phyloP scores from a whole-genome alignment of 1,284 basidiomycete species.

The Sphagnurus paluster region DNA sequence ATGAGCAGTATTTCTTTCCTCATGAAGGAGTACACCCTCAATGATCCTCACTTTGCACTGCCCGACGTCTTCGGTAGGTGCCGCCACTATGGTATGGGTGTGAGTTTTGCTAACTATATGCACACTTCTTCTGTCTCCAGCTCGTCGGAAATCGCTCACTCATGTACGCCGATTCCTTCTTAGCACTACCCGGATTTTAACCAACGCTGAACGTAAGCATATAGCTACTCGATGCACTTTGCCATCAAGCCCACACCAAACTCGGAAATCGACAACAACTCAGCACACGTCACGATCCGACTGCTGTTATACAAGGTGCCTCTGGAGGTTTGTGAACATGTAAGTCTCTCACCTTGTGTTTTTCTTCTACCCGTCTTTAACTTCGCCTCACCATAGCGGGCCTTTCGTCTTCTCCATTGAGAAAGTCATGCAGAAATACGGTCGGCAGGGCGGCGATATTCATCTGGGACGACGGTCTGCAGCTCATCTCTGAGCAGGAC shows the following conservation, averaged over 20 bases:
- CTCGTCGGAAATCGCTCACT: slow-evolving; percentile 66
- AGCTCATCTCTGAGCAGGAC: slow-evolving; percentile 61
- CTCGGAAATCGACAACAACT: slow-evolving; percentile 60
- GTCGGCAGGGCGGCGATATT: slow-evolving; percentile 79
- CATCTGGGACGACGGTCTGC: slow-evolving; percentile 79
- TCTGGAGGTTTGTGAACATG: slow-evolving; percentile 63
- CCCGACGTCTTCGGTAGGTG: slow-evolving; percentile 67
- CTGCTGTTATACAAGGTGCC: slow-evolving; percentile 86
- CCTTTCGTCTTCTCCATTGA: slow-evolving; percentile 85
- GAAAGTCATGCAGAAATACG: slow-evolving; percentile 86
- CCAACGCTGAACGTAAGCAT: slow-evolving; percentile 3
- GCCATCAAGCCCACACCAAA: slow-evolving; percentile 63
- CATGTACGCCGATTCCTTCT: slow-evolving; percentile 29
- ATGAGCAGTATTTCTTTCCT: slow-evolving; percentile 56
- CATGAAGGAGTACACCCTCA: slow-evolving; percentile 68
- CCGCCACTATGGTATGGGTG: background rate
- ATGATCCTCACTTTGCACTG: slow-evolving; percentile 59
- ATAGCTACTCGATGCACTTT: slow-evolving; percentile 68
- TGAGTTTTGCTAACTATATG: background rate
- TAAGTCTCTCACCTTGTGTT: slow-evolving; percentile 30
- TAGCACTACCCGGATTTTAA: slow-evolving; percentile 7
- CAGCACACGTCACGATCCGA: slow-evolving; percentile 79
- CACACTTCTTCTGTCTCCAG: slow-evolving; percentile 68
- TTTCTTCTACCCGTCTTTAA: background rate
- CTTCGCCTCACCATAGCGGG: slow-evolving; percentile 35